Evolutionary conservation across 176 grass and related monocot species (phyloP), one percentile per base, ranked within the genome.

Genomic region (Aegilops speltoides): DNA sequence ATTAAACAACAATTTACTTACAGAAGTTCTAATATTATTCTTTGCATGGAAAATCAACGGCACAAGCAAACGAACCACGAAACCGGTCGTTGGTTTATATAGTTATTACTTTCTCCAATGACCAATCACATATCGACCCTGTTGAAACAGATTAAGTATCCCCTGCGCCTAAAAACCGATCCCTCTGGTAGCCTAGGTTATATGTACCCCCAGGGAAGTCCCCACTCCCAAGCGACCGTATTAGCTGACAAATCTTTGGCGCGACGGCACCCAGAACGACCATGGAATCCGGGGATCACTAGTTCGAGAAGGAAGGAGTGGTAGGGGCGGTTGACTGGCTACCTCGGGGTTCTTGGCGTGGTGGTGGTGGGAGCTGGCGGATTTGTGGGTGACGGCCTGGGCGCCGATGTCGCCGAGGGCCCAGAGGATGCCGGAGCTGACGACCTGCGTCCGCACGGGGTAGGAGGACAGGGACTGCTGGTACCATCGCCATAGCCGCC

Each of bases 351-450:
- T 85, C 77, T 84, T 66, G 74, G 36, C 77, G 22, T 65, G 82
- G 29, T 37, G 82, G 23, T 37, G 64, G 60, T 46, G 87, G 82
- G 85, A 29, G 34, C 61, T 77, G 40, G 29, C 76, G 79, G 91
- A 90, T 25, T 79, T 73, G 82, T 93, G 92, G 76, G 97, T 96
- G 77, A 94, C 90, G 59, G 89, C 80, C 85, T 98, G 97, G n/a
- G 97, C 97, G 79, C 94, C 97, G 63, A 96, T 85, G 83, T 98
- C 94, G 41, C 94, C 97, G 43, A 96, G 76, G 69, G 84, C 94
- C 94, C 92, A 98, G 78, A 98, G 91, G 84, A 98, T 64, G 72
- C 90, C 93, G 68, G 97, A 96, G 88, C 94, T 98, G 46, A 91
- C 88, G 60, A 96, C 87, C 88, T 98, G 97, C 45, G 97, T 98